A percentile compares a stretch with the other conserved stretches of the same genome.
These are phyloP conservation scores for Sequoia sempervirens DNA, from an alignment of 75 land plant species.

Conservation along the genomic window DNA sequence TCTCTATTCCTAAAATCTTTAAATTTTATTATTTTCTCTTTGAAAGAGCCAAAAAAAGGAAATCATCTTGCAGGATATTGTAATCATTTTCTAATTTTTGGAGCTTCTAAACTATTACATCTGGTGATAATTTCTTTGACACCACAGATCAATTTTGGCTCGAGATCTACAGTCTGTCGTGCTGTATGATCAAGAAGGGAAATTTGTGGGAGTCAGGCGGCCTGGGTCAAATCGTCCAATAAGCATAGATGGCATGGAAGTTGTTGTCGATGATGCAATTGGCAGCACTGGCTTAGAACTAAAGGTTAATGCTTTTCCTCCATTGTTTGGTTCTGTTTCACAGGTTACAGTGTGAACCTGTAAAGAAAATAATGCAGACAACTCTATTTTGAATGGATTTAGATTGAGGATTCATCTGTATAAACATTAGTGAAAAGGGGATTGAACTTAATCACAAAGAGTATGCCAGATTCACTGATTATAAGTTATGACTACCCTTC, in stretches of 20 bases:
- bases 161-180: slow-evolving; percentile 92
- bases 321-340: slow-evolving; percentile 1
- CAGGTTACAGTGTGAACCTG: neutral
- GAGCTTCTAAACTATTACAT: neutral
- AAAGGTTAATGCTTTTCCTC: slow-evolving; percentile 48
- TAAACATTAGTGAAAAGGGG: neutral
- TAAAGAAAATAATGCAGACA: neutral
- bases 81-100: slow-evolving; percentile 1
- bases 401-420: neutral
- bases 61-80: neutral
- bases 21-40: neutral
- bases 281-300: slow-evolving; percentile 91
- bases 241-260: slow-evolving; percentile 63
- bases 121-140: neutral
- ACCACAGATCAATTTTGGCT: slow-evolving; percentile 84
- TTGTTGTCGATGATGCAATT: slow-evolving; percentile 87
- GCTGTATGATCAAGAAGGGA: slow-evolving; percentile 84
- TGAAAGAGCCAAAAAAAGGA: neutral
- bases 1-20: slow-evolving; percentile 3
- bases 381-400: neutral
- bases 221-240: slow-evolving; percentile 85
- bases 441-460: neutral
- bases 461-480: neutral
- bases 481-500: neutral
- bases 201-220: slow-evolving; percentile 87